Evolutionary conservation across 441 rosid genomes (phyloP).

Genomic region (Raphanus hybrid): DNA sequence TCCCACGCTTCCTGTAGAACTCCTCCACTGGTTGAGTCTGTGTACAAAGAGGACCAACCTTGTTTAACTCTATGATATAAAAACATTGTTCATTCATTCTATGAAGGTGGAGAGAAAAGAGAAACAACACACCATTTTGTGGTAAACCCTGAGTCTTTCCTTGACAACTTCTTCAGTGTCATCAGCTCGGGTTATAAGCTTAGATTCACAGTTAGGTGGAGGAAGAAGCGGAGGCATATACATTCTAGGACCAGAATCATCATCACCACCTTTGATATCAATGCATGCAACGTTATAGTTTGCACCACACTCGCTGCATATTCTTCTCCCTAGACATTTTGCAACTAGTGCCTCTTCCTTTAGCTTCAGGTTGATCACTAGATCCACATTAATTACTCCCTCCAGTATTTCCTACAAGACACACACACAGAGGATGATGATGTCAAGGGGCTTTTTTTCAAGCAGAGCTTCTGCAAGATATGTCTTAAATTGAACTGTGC

Average conservation of each 20-base stretch:
- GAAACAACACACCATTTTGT: conserved; percentile 57
- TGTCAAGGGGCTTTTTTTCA: no score
- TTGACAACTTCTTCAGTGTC: conserved; percentile 92
- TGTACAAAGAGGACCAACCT: neutral
- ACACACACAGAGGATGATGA: no score
- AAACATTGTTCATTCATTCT: neutral
- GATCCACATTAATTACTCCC: conserved; percentile 78
- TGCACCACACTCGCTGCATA: conserved; percentile 86
- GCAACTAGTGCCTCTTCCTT: conserved; percentile 86
- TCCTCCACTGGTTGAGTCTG: conserved; percentile 92
- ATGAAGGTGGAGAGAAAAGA: neutral
- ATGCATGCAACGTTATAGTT: conserved; percentile 87
- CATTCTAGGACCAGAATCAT: conserved; percentile 73
- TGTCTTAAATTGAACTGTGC: conserved; percentile 25
- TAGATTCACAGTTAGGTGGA: conserved; percentile 76
- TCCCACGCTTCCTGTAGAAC: conserved; percentile 76
- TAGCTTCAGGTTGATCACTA: conserved; percentile 88
- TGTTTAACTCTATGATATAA: neutral
- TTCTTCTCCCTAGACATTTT: conserved; percentile 95
- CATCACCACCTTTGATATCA: conserved; percentile 71
- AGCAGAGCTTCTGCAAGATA: no score
- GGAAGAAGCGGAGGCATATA: conserved; percentile 97
- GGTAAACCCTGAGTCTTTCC: conserved; percentile 84
- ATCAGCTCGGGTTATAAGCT: conserved; percentile 86
- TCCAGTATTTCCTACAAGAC: conserved; percentile 79